Evolutionary conservation across 2,329 filamentous ascomycete species (phyloP).

Genomic region (Aspergillus quadrilineatus): DNA sequence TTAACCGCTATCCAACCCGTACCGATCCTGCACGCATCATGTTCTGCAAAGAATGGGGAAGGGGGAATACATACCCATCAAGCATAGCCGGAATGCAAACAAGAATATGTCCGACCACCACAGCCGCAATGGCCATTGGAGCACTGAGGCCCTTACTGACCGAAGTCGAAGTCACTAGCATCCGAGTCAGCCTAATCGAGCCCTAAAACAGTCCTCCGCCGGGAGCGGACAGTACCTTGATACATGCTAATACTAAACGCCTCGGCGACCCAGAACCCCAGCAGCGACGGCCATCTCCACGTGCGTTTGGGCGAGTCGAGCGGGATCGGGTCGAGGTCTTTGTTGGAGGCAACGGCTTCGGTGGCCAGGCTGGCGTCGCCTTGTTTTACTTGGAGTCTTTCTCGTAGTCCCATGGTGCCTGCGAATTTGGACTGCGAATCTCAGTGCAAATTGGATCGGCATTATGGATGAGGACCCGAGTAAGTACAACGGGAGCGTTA

Average conservation of each 20-base stretch:
- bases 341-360: slow-evolving; percentile 12
- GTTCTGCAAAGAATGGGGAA: background rate
- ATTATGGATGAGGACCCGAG: background rate
- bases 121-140: slow-evolving; percentile 14
- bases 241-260: slow-evolving; percentile 20
- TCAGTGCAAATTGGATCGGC: background rate
- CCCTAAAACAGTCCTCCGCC: background rate
- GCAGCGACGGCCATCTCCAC: slow-evolving; percentile 15
- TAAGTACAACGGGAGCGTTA: background rate
- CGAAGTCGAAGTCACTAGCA: slow-evolving; percentile 13
- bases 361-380: slow-evolving; percentile 10
- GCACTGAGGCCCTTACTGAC: slow-evolving; percentile 15
- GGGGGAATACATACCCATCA: slow-evolving; percentile 5
- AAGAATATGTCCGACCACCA: slow-evolving; percentile 13
- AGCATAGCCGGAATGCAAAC: slow-evolving; percentile 15
- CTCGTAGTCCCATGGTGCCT: slow-evolving; percentile 12
- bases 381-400: slow-evolving; percentile 13
- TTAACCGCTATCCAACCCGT: background rate
- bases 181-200: background rate
- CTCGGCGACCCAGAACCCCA: slow-evolving; percentile 17
- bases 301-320: slow-evolving; percentile 11
- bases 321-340: slow-evolving; percentile 15
- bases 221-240: slow-evolving; percentile 6
- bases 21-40: background rate
- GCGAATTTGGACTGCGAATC: background rate